phyloP scores from a whole-genome alignment of 345 rosid species.

The Dovyalis caffra region DNA sequence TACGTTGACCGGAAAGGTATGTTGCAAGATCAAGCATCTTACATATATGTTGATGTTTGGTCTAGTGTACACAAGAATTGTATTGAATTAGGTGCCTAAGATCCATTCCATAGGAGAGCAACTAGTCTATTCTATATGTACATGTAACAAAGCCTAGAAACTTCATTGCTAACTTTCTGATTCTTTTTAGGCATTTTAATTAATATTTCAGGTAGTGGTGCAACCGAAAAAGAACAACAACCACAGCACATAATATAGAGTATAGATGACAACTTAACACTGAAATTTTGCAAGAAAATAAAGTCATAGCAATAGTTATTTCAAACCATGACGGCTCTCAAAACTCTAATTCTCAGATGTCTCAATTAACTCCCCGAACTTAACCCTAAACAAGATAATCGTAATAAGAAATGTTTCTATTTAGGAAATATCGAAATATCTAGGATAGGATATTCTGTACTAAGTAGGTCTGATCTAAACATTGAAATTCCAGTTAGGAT shows the following conservation, averaged over 20 bases:
- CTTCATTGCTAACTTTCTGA: background rate
- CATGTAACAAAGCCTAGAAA: background rate
- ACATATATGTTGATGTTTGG: background rate
- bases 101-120: background rate
- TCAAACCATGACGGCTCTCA: too few relatives aligned
- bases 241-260: background rate
- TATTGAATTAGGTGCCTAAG: background rate
- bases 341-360: too few relatives aligned
- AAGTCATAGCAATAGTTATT: too few relatives aligned
- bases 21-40: background rate
- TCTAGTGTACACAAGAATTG: background rate
- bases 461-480: too few relatives aligned
- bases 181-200: background rate
- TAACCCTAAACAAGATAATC: too few relatives aligned
- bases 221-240: background rate
- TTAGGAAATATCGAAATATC: too few relatives aligned
- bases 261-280: too few relatives aligned
- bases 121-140: background rate
- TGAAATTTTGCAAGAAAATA: too few relatives aligned
- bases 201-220: background rate
- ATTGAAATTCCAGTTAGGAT: too few relatives aligned
- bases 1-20: slow-evolving; percentile 86
- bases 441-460: too few relatives aligned
- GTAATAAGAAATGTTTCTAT: too few relatives aligned
- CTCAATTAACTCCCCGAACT: too few relatives aligned